A percentile compares a stretch with the other conserved stretches of the same genome.
Conservation (phyloP, 495 filamentous ascomycete species). For the Xylaria acuta region DNA sequence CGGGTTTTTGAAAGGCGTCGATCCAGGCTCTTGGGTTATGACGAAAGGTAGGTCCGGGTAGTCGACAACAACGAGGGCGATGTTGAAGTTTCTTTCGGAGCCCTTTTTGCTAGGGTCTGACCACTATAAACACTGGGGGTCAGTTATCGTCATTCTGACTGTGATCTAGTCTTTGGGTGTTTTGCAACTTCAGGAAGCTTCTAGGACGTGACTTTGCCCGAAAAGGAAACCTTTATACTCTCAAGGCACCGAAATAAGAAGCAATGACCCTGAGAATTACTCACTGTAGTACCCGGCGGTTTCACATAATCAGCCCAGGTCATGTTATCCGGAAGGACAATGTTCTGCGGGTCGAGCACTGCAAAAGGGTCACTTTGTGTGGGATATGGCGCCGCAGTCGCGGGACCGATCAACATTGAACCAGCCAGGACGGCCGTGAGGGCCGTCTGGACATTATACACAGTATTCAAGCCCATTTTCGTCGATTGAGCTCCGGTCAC, state of each 20-base stretch:
- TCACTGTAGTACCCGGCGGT: slow-evolving; percentile 40
- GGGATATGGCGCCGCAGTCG: slow-evolving; percentile 30
- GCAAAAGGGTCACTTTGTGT: slow-evolving; percentile 43
- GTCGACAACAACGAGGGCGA: slow-evolving; percentile 51
- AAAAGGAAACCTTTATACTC: not conserved
- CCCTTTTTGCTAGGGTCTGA: slow-evolving; percentile 42
- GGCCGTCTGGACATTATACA: slow-evolving; percentile 28
- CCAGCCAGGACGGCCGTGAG: slow-evolving; percentile 29
- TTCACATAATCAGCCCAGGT: slow-evolving; percentile 48
- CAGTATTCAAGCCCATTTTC: slow-evolving; percentile 14
- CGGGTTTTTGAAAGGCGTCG: slow-evolving; percentile 51
- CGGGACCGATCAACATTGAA: slow-evolving; percentile 19
- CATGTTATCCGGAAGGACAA: slow-evolving; percentile 53
- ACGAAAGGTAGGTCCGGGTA: slow-evolving; percentile 47
- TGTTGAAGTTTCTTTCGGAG: slow-evolving; percentile 46
- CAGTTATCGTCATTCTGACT: not conserved
- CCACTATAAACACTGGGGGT: slow-evolving; percentile 30
- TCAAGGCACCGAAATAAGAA: not conserved
- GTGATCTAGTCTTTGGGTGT: not conserved
- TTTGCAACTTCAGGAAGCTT: not conserved
- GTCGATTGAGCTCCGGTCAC: slow-evolving; percentile 13
- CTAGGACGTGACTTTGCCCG: not conserved
- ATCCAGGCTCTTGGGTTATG: slow-evolving; percentile 43
- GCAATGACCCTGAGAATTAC: not conserved
- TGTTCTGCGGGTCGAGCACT: slow-evolving; percentile 46